Evolutionary conservation across 2,329 filamentous ascomycete species (phyloP), one percentile per base, ranked within the genome.

Genomic region (Xylariomycetidae sp.): DNA sequence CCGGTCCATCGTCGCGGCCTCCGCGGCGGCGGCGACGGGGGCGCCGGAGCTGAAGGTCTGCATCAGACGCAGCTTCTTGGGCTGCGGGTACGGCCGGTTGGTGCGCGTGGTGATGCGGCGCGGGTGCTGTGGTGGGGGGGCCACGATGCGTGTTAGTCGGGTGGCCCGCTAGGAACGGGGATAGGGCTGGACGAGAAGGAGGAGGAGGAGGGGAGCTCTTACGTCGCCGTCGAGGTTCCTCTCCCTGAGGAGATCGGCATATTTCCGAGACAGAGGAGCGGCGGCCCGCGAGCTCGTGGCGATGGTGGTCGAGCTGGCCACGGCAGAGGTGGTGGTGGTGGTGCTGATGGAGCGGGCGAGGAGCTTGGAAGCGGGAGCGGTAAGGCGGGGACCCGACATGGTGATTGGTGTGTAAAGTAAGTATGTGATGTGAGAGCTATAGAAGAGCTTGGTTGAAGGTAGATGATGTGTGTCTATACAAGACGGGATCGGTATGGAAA

Each of bases 21-120:
- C 59, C 30, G 52, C 37, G 4, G 51, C 40, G n/a, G 57, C 45
- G 18, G 60, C 50, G 9, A 56, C 47, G 12, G 68, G 54, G 3
- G 64, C 58, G 13, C 68, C 65, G 15, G 67, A 66, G 48, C 64
- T 62, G 63, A 80, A 79, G 50, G 71, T 74, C 60, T 81, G 76
- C 76, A 81, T 80, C 35, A 80, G 59, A 25, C 74, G 76, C 49
- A 70, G 60, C 38, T 60, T 59, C 44, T 65, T 66, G 51, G 53
- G 60, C 45, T 47, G 65, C 41, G 48, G 59, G 38, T 55, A 38
- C 38, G 51, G 46, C 31, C 50, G 40, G 42, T 54, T 54, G 39
- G n/a, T n/a, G n/a, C n/a, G n/a, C n/a, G n/a, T n/a, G n/a, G n/a
- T n/a, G n/a, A n/a, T n/a, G 67, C 58, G 40, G 53, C 50, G 27